These are phyloP conservation scores for Blastocystis sp. DNA, from an alignment of 352 stramenopile genomes.

Conservation along the genomic window DNA sequence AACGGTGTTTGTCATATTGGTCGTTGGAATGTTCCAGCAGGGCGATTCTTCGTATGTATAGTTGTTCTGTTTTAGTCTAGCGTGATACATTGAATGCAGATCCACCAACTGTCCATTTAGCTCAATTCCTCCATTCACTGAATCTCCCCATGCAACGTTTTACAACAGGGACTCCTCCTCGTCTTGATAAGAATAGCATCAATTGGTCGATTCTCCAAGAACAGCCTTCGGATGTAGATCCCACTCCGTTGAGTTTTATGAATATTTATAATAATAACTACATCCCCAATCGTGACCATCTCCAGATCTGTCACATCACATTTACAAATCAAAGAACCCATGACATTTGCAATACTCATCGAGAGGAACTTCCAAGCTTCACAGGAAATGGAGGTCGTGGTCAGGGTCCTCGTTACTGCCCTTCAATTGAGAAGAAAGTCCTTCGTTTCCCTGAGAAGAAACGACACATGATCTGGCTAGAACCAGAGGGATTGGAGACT, in stretches of 20 bases:
- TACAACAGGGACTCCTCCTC: conserved; percentile 78
- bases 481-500: conserved; percentile 90
- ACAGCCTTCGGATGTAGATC: conserved; percentile 83
- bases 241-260: conserved; percentile 86
- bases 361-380: conserved; percentile 49
- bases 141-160: conserved; percentile 51
- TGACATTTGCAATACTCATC: conserved; percentile 64
- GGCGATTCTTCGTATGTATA: conserved; percentile 75
- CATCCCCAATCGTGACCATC: conserved; percentile 66
- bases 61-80: background rate
- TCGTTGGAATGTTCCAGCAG: conserved; percentile 79
- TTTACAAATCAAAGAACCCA: conserved; percentile 85
- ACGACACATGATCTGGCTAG: conserved; percentile 87
- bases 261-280: conserved; percentile 70
- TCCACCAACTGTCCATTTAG: conserved; percentile 84
- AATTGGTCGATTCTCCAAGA: conserved; percentile 77
- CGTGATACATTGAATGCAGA: conserved; percentile 71
- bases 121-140: conserved; percentile 70
- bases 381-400: conserved; percentile 72
- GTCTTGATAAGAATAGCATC: conserved; percentile 87
- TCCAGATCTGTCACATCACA: conserved; percentile 87
- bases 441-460: conserved; percentile 74
- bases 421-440: conserved; percentile 92
- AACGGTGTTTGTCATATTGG: conserved; percentile 89
- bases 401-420: conserved; percentile 85